Evolutionary conservation across 371 early-diverging fungal genomes (phyloP), one percentile per base, ranked within the genome.

Genomic region (Coemansia sp.): DNA sequence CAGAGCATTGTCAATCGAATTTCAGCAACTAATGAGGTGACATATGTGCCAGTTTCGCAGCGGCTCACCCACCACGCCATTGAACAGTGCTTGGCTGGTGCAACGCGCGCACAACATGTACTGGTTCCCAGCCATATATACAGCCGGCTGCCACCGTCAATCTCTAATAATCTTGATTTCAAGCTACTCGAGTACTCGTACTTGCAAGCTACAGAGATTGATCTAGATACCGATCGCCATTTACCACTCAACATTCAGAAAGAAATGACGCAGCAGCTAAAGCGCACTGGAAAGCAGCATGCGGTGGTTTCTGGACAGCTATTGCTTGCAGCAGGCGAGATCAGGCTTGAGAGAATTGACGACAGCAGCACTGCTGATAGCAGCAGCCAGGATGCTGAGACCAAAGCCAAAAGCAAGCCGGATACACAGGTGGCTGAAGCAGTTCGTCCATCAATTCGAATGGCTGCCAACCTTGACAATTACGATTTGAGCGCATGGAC

Each of bases 211-310:
- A 73, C 77, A 4, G 68, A 60, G 7, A 60, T 77, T n/a, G 68
- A 73, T 21, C 69, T 77, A 10, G 75, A 74, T 47, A 66, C 75
- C 1, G 77, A 77, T 59, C 62, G 77, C 5, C 77, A 77, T 22
- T 24, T 77, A 66, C 77, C 77, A 22, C 59, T 77, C 27, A 60
- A 59, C 42, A 66, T 77, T 14, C 73, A 77, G 40, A 45, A 52
- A 60, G 77, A 73, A 39, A 62, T 77, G 77, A 50, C 77, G 29
- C 63, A 40, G 27, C 68, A 64, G 40, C 61, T 76, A 50, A 54
- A 51, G 50, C 58, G 51, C 42, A 52, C 31, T 18, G 75, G 75
- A 24, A 73, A 73, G 64, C 77, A 73, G 61, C 75, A 69, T 22
- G 75, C 75, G 0, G 50, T 77, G 21, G 69, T 77, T 3, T 53